These are phyloP conservation scores for Holtermannia corniformis DNA, from an alignment of 768 basidiomycete species.

Conservation along the genomic window DNA sequence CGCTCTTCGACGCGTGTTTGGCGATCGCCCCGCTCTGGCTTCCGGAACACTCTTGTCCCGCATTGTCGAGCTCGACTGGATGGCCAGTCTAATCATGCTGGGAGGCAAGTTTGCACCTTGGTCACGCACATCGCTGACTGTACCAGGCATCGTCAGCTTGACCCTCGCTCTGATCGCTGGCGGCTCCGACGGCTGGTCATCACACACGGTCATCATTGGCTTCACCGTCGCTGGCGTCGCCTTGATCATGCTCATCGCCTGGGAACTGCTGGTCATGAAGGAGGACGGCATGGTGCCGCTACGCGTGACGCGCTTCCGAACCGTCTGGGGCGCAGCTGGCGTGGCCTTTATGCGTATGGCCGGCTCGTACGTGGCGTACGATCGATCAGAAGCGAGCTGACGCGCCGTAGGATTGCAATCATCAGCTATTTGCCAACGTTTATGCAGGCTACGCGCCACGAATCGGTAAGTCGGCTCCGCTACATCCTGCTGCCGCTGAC, in stretches of 20 bases:
- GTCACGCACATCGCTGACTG: neutral
- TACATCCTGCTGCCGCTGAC: neutral
- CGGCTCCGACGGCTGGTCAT: constrained; percentile 5
- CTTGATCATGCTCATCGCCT: constrained; percentile 3
- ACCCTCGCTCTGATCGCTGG: constrained; percentile 4
- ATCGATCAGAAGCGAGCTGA: neutral
- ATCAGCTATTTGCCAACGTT: constrained; percentile 7
- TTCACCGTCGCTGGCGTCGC: constrained; percentile 5
- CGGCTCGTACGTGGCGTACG: constrained; percentile 1
- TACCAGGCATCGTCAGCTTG: constrained; percentile 1
- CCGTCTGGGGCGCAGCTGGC: constrained; percentile 2
- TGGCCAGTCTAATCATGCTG: constrained; percentile 2
- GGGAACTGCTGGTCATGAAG: constrained; percentile 10
- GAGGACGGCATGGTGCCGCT: constrained; percentile 7
- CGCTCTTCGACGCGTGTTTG: constrained; percentile 1
- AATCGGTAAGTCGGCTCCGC: constrained; percentile 1
- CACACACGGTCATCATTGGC: constrained; percentile 4
- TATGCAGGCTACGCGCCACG: constrained; percentile 6
- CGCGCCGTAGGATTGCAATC: neutral
- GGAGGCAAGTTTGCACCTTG: too few species aligned
- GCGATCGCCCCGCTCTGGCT: constrained; percentile 1
- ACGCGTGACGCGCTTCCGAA: constrained; percentile 1
- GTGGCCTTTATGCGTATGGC: constrained; percentile 4
- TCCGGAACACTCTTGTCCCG: neutral
- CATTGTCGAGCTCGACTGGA: constrained; percentile 4